Evolutionary conservation across 2,329 filamentous ascomycete species (phyloP).

Genomic region (Colletotrichum viniferum): DNA sequence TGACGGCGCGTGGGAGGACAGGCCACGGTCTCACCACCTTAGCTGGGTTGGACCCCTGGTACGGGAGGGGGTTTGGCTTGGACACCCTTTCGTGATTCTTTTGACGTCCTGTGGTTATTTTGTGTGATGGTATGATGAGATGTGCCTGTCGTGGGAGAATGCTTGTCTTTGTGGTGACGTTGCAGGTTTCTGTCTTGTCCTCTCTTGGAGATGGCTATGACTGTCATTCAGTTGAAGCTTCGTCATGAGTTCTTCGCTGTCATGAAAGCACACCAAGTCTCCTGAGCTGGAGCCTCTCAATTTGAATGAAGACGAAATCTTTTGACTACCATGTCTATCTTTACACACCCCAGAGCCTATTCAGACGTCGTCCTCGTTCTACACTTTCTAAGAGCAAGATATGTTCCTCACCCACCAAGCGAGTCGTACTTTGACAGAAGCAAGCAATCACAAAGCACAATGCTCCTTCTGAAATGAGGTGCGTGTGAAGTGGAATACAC

Average conservation of each 20-base stretch:
- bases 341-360: neutral
- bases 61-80: neutral
- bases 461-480: neutral
- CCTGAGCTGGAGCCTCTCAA: neutral
- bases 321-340: neutral
- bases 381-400: neutral
- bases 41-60: neutral
- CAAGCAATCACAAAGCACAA: neutral
- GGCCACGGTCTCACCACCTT: neutral
- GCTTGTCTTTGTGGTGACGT: neutral
- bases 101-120: neutral
- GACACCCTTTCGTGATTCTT: neutral
- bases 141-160: neutral
- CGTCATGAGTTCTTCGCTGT: neutral
- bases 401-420: neutral
- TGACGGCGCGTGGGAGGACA: neutral
- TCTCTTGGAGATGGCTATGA: neutral
- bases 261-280: neutral
- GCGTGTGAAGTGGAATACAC: neutral
- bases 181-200: neutral
- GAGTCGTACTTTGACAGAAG: neutral
- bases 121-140: neutral
- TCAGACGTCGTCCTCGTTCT: neutral
- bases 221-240: neutral
- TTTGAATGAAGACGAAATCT: neutral